A percentile compares a stretch with the other conserved stretches of the same genome.
phyloP scores from a whole-genome alignment of 2,329 filamentous ascomycete species.

The Apiospora kogelbergensis region DNA sequence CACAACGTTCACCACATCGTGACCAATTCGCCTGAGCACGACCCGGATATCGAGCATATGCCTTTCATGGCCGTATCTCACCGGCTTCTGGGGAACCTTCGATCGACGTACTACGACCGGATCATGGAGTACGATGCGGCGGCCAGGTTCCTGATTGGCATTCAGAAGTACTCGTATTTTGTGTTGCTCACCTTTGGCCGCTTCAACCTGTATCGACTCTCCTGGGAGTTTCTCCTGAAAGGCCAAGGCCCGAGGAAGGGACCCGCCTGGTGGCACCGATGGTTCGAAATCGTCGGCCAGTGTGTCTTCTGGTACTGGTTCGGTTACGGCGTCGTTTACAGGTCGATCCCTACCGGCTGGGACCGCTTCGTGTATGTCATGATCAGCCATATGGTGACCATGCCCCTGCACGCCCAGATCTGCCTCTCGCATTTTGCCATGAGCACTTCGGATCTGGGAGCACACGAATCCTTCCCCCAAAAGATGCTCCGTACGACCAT shows the following conservation, averaged over 20 bases:
- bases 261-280: conserved; percentile 79
- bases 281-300: conserved; percentile 75
- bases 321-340: conserved; percentile 78
- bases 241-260: conserved; percentile 73
- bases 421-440: conserved; percentile 92
- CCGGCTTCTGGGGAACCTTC: conserved; percentile 70
- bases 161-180: conserved; percentile 83
- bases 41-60: conserved; percentile 91
- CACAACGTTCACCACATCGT: conserved; percentile 98
- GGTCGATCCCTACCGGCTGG: conserved; percentile 66
- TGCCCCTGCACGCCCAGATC: conserved; percentile 85
- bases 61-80: conserved; percentile 88
- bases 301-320: conserved; percentile 85
- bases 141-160: conserved; percentile 68
- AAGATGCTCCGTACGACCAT: conserved; percentile 91
- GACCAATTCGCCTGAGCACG: conserved; percentile 92
- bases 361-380: conserved; percentile 74
- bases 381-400: conserved; percentile 77
- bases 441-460: conserved; percentile 84
- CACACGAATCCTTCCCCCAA: conserved; percentile 83
- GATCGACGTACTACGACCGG: conserved; percentile 81
- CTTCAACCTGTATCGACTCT: conserved; percentile 83
- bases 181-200: conserved; percentile 76
- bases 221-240: conserved; percentile 73
- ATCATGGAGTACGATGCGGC: conserved; percentile 75